Evolutionary conservation across 441 rosid species (phyloP).

Genomic region (Erodium trifolium): DNA sequence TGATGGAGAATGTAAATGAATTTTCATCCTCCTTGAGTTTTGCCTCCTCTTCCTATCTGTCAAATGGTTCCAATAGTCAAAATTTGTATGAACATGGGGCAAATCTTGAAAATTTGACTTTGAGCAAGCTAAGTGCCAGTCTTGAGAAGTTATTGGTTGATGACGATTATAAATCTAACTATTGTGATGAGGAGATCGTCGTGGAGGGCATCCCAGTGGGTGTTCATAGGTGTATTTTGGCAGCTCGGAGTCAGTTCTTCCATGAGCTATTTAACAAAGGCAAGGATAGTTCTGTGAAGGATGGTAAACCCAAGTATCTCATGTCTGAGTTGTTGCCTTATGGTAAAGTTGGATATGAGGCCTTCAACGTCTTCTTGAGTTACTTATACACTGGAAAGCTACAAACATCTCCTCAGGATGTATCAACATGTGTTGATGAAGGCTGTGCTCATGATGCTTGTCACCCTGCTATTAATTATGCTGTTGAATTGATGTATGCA

Average conservation of each 20-base stretch:
- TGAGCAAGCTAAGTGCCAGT: slow-evolving; percentile 28
- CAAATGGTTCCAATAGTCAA: slow-evolving; percentile 18
- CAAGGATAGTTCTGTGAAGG: neutral
- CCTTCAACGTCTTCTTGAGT: slow-evolving; percentile 25
- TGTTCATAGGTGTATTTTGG: slow-evolving; percentile 31
- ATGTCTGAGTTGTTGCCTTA: slow-evolving; percentile 22
- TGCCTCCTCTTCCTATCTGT: slow-evolving; percentile 21
- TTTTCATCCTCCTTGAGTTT: slow-evolving; percentile 25
- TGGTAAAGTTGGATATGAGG: slow-evolving; percentile 29
- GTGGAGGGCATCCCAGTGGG: slow-evolving; percentile 25
- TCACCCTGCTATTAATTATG: slow-evolving; percentile 25
- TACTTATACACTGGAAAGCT: slow-evolving; percentile 31
- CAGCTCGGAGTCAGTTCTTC: slow-evolving; percentile 27
- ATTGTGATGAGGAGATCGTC: slow-evolving; percentile 27
- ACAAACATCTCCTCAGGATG: slow-evolving; percentile 20
- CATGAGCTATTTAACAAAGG: slow-evolving; percentile 22
- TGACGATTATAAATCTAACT: slow-evolving; percentile 12
- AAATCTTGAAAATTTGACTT: slow-evolving; percentile 22
- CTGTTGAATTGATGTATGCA: slow-evolving; percentile 32
- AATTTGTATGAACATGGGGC: slow-evolving; percentile 14
- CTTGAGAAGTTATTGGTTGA: slow-evolving; percentile 26
- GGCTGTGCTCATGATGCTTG: slow-evolving; percentile 27
- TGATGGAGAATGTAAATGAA: slow-evolving; percentile 21
- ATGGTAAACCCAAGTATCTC: slow-evolving; percentile 23
- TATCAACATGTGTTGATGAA: slow-evolving; percentile 26